Conservation (phyloP, 225 moss, liverwort and hornwort species). For the Marchantia polymorpha region DNA sequence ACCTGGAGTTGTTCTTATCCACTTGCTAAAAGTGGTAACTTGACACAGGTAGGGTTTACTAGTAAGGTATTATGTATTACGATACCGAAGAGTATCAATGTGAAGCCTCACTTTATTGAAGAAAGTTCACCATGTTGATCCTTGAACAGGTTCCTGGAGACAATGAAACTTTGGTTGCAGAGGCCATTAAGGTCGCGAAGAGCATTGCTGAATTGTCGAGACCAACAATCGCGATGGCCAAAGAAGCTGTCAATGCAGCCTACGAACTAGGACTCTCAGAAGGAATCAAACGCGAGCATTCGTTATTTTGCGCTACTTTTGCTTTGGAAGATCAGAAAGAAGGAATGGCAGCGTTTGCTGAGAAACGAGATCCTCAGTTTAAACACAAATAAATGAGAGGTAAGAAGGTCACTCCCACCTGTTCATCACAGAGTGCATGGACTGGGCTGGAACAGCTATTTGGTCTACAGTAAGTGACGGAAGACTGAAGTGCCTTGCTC, state of each 20-base stretch:
- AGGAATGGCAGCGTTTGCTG: conserved; percentile 86
- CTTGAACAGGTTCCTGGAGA: conserved; percentile 66
- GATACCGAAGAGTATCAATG: neutral
- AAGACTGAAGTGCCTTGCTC: neutral
- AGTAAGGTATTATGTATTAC: no score
- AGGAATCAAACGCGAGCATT: conserved; percentile 82
- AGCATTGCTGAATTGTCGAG: conserved; percentile 71
- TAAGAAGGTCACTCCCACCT: neutral
- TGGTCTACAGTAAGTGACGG: no score
- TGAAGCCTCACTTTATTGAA: neutral
- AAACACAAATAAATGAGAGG: conserved; percentile 46
- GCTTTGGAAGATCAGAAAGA: conserved; percentile 82
- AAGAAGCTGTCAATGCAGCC: conserved; percentile 77
- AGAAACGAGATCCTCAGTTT: conserved; percentile 71
- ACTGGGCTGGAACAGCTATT: neutral
- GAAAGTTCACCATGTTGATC: neutral
- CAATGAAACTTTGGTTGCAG: conserved; percentile 65
- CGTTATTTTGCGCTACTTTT: conserved; percentile 73
- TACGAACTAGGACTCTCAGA: conserved; percentile 76
- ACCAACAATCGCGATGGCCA: conserved; percentile 75
- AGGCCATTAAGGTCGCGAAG: conserved; percentile 69
- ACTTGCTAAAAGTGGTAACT: neutral
- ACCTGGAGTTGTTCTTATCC: neutral
- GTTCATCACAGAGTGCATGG: neutral
- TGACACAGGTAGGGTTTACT: no score